Percentiles rank a stretch among this genome's conserved stretches.
phyloP scores from a whole-genome alignment of 2,329 filamentous ascomycete species.

The Immersiporthe knoxdaviesiana region DNA sequence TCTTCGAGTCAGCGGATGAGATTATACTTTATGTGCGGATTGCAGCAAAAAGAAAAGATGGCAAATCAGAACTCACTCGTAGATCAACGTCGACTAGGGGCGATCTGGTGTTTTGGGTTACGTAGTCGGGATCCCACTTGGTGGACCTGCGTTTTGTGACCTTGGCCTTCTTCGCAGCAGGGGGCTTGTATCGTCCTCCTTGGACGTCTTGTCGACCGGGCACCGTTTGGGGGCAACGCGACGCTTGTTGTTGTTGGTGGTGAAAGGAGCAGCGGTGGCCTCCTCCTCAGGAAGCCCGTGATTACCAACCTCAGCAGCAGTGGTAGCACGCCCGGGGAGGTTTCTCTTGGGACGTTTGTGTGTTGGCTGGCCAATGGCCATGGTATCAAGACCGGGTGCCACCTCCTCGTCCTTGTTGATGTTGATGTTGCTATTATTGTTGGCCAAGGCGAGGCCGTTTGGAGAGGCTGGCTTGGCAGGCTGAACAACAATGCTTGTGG shows the following conservation, averaged over 20 bases:
- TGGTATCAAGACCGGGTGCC: neutral
- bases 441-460: neutral
- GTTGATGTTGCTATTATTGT: neutral
- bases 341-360: neutral
- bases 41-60: neutral
- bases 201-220: neutral
- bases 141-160: conserved; percentile 27
- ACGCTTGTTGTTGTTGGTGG: conserved; percentile 3
- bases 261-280: neutral
- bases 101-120: conserved; percentile 42
- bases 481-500: conserved; percentile 10
- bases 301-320: neutral
- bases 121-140: conserved; percentile 37
- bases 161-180: conserved; percentile 35
- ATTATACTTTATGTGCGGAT: neutral
- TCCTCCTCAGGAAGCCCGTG: conserved; percentile 6
- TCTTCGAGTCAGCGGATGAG: conserved; percentile 19
- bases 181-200: neutral
- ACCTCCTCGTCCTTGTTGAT: neutral
- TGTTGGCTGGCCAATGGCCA: neutral
- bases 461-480: conserved; percentile 3
- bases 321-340: neutral
- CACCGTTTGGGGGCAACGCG: conserved; percentile 17
- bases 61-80: conserved; percentile 41
- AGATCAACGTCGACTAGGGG: conserved; percentile 42